phyloP scores from a whole-genome alignment of 1,139 yeast genomes.

The Yamadazyma songkhlaensis region DNA sequence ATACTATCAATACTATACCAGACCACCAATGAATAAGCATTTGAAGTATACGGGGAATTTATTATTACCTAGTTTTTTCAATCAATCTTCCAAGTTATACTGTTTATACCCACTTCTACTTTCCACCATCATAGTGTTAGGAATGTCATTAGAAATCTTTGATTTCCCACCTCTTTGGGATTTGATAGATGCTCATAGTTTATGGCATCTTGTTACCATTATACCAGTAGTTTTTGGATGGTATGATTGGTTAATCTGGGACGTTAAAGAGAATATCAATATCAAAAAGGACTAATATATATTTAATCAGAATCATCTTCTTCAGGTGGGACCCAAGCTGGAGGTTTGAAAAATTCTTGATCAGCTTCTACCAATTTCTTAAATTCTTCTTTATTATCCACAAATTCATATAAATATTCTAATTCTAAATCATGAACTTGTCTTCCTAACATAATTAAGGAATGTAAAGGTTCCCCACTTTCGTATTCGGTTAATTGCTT shows the following conservation, averaged over 20 bases:
- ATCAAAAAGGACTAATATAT: slow-evolving; percentile 4
- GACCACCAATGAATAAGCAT: slow-evolving; percentile 18
- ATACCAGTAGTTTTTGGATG: slow-evolving; percentile 52
- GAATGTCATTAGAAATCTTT: slow-evolving; percentile 84
- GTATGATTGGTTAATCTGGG: slow-evolving; percentile 52
- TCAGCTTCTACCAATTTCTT: slow-evolving; percentile 60
- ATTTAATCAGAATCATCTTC: slow-evolving; percentile 16
- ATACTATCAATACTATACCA: slow-evolving; percentile 30
- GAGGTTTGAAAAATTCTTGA: slow-evolving; percentile 71
- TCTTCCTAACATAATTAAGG: slow-evolving; percentile 86
- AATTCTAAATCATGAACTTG: slow-evolving; percentile 91
- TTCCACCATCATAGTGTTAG: slow-evolving; percentile 55
- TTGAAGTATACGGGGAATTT: slow-evolving; percentile 24
- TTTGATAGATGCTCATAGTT: slow-evolving; percentile 85
- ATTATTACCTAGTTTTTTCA: slow-evolving; percentile 33
- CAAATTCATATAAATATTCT: slow-evolving; percentile 78
- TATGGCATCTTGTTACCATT: slow-evolving; percentile 86
- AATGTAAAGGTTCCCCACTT: slow-evolving; percentile 92
- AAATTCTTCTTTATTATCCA: slow-evolving; percentile 62
- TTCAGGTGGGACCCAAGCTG: slow-evolving; percentile 44
- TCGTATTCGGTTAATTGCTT: slow-evolving; percentile 73
- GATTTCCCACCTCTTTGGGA: slow-evolving; percentile 78
- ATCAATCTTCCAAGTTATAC: slow-evolving; percentile 37
- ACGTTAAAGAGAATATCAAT: slow-evolving; percentile 28
- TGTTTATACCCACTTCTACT: slow-evolving; percentile 42